phyloP scores from a whole-genome alignment of 73 alveolate genomes.

The Paraurostyla sp. region DNA sequence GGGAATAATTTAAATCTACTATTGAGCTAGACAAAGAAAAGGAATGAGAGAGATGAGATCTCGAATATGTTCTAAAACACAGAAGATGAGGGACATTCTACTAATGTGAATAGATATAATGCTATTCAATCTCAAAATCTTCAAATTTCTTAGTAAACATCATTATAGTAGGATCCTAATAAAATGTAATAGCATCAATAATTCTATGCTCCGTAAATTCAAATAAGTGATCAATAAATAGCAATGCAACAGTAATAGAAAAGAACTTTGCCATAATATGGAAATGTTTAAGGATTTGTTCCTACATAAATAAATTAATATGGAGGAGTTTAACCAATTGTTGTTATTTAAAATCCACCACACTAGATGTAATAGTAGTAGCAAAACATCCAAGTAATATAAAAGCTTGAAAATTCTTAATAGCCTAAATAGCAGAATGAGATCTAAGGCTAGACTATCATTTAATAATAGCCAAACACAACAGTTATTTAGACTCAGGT shows the following conservation, averaged over 20 bases:
- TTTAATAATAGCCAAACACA: not conserved
- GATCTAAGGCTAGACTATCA: not conserved
- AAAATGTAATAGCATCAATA: not conserved
- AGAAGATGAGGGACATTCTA: slow-evolving; percentile 10
- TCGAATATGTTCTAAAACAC: not conserved
- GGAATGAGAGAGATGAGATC: not conserved
- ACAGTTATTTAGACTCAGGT: not conserved
- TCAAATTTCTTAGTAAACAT: not conserved
- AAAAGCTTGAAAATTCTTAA: slow-evolving; percentile 1
- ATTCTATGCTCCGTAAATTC: not conserved
- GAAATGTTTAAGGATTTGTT: not conserved
- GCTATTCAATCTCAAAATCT: not conserved
- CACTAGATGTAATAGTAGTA: not conserved
- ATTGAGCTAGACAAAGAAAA: not conserved
- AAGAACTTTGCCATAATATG: not conserved
- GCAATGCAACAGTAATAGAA: not conserved
- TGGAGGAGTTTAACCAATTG: not conserved
- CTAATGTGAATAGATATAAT: not conserved
- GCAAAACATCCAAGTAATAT: not conserved
- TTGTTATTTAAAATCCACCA: not conserved
- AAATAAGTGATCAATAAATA: not conserved
- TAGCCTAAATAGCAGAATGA: not conserved
- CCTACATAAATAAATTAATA: not conserved
- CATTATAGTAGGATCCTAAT: not conserved
- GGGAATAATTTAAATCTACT: not conserved